Base-by-base conservation (phyloP, 2,329 filamentous ascomycete species). In the Penicillium sp. region DNA sequence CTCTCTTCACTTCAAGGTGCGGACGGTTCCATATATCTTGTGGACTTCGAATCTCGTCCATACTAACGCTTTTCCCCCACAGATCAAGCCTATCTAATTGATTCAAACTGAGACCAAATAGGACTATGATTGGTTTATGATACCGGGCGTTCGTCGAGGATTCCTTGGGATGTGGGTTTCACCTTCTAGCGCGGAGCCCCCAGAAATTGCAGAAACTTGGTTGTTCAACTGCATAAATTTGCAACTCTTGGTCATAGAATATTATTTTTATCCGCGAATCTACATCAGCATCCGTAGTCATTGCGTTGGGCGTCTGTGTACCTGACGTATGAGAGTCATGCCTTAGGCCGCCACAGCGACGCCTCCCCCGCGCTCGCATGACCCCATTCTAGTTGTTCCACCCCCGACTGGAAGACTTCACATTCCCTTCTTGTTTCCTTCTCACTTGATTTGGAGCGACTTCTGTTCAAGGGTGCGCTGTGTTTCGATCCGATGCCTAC, bases 1-100 rank as follows among this genome's bases (percentile, higher is more conserved):
- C 56, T 86, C 87, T 2, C 75, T 98, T 48, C 92, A 98, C 70
- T 98, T 98, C 74, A 98, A 98, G 82, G 79, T 80, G 61, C 42
- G 31, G 22, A 13, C 12, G 5, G 12, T n/a, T 27, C 25, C 33
- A 45, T 35, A 45, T 28, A 18, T 17, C 22, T 9, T 22, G 18
- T 9, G 18, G 18, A 9, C 18, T 22, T 22, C 9, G 18, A 9
- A 5, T 9, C 9, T 22, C 9, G 18, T 22, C 18, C 9, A 22
- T 22, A 22, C 18, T 22, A 22, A 22, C 9, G 18, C 5, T 9
- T 22, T 22, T 5, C 9, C 9, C 9, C 29, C 25, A 39, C 54
- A 76, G 74, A 73, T 73, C 56, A 73, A 73, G 56, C 70, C 70
- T 32, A 73, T 73, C 44, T 73, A 61, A 66, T 48, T 17, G 29